Percentiles rank a stretch among this genome's conserved stretches.
Conservation (phyloP, 139 green algal species). For the Gonium pectorale region DNA sequence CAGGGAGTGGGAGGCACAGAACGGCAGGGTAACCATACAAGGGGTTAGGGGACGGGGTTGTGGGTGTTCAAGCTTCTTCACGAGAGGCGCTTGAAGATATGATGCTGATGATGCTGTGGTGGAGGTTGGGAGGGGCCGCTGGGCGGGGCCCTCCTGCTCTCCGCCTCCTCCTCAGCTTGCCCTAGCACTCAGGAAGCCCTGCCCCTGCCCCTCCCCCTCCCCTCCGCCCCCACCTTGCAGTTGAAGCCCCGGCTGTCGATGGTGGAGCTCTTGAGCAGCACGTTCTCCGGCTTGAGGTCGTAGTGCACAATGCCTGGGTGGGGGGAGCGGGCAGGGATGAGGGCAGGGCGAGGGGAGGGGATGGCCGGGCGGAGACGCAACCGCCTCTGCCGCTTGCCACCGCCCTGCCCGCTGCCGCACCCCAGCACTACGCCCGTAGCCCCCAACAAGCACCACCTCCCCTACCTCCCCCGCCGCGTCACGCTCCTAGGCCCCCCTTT, state of each 20-base stretch:
- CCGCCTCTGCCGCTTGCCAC: too few relatives aligned
- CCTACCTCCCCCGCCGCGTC: background rate
- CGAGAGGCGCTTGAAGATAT: background rate
- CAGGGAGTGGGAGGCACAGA: too few relatives aligned
- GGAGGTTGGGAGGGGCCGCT: too few relatives aligned
- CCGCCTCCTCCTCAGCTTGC: too few relatives aligned
- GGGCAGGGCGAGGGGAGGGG: background rate
- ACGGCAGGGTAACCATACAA: too few relatives aligned
- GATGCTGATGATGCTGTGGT: too few relatives aligned
- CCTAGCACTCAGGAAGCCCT: too few relatives aligned
- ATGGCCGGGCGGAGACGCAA: too few relatives aligned
- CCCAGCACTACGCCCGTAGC: background rate
- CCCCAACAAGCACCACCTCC: background rate
- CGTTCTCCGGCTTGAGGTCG: constrained; percentile 92
- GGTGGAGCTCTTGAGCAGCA: constrained; percentile 82
- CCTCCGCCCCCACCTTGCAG: constrained; percentile 37
- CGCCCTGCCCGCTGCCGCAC: too few relatives aligned
- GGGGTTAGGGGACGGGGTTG: too few relatives aligned
- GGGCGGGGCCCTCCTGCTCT: too few relatives aligned
- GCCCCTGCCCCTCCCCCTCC: background rate
- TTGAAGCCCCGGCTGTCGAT: constrained; percentile 57
- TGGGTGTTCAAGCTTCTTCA: background rate
- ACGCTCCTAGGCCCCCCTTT: background rate
- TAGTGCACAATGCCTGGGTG: constrained; percentile 86
- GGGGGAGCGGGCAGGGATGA: background rate